A percentile compares a stretch with the other conserved stretches of the same genome.
Evolutionary conservation across 495 filamentous ascomycete genomes (phyloP).

Genomic region (Aspergillus baeticus): DNA sequence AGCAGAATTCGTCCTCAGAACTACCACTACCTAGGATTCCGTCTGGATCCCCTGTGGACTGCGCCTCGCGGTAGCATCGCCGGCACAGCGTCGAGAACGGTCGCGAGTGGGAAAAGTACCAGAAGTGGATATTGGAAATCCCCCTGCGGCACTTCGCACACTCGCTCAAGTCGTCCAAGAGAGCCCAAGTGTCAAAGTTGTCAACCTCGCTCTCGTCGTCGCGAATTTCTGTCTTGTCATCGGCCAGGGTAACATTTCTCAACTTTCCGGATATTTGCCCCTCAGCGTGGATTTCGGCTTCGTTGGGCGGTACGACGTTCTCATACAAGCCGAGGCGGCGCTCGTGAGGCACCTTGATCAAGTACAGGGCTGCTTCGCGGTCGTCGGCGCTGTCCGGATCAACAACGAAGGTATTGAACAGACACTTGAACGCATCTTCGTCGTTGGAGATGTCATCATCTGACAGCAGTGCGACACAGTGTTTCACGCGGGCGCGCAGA

Average conservation of each 20-base stretch:
- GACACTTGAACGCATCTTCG: background rate
- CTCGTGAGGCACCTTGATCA: background rate
- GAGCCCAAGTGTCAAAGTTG: background rate
- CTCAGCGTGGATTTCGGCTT: background rate
- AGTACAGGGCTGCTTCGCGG: background rate
- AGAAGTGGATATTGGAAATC: background rate
- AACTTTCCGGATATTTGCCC: background rate
- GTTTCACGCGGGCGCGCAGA: slow-evolving; percentile 7
- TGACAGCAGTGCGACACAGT: slow-evolving; percentile 8
- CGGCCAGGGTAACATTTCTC: too few species aligned
- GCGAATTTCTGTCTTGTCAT: background rate
- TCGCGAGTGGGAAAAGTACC: slow-evolving; percentile 12
- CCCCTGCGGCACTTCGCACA: slow-evolving; percentile 9
- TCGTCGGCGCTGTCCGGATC: slow-evolving; percentile 5
- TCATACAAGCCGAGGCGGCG: too few species aligned
- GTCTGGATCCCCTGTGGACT: background rate
- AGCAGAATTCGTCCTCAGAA: slow-evolving; percentile 8
- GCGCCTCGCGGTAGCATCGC: background rate
- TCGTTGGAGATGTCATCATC: slow-evolving; percentile 11
- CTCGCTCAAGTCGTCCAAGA: background rate
- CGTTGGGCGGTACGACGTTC: too few species aligned
- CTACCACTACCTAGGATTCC: background rate
- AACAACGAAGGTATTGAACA: slow-evolving; percentile 9
- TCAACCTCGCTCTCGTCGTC: background rate
- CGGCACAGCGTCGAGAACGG: slow-evolving; percentile 1